Evolutionary conservation across 768 basidiomycete genomes (phyloP).

Genomic region (Lactifluus hygrophoroides): DNA sequence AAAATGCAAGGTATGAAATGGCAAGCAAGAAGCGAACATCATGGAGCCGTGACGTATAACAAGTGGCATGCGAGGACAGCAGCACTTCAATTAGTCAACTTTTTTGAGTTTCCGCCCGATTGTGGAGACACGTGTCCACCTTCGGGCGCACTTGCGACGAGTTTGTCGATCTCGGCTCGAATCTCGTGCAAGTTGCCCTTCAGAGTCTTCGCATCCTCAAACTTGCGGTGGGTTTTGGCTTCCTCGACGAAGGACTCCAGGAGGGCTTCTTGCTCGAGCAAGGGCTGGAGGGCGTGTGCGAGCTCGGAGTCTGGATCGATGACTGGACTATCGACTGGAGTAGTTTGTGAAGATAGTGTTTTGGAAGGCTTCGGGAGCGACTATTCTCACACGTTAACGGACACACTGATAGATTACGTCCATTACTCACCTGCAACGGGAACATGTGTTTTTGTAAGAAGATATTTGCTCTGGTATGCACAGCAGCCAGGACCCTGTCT

Average conservation of each 20-base stretch:
- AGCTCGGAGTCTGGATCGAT: slow-evolving; percentile 61
- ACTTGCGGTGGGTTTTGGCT: slow-evolving; percentile 84
- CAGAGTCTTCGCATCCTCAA: slow-evolving; percentile 88
- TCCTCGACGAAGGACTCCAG: slow-evolving; percentile 87
- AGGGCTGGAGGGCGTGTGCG: slow-evolving; percentile 70
- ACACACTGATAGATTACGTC: not conserved
- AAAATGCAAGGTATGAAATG: slow-evolving; percentile 9
- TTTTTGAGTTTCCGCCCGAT: slow-evolving; percentile 2
- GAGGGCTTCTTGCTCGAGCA: slow-evolving; percentile 90
- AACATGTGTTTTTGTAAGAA: slow-evolving; percentile 92
- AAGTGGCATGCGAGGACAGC: not conserved
- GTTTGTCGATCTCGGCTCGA: slow-evolving; percentile 67
- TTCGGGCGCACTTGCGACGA: slow-evolving; percentile 35
- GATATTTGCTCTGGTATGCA: slow-evolving; percentile 62
- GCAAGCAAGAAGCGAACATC: slow-evolving; percentile 5
- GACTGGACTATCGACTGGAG: slow-evolving; percentile 21
- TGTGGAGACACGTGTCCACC: slow-evolving; percentile 1
- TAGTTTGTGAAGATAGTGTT: slow-evolving; percentile 20
- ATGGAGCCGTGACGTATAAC: not conserved
- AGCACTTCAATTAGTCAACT: slow-evolving; percentile 1
- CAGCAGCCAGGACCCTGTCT: slow-evolving; percentile 75
- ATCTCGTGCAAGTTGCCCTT: slow-evolving; percentile 78
- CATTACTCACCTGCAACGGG: slow-evolving; percentile 56
- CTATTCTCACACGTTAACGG: slow-evolving; percentile 21
- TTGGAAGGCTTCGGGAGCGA: slow-evolving; percentile 43